A percentile compares a stretch with the other conserved stretches of the same genome.
These are phyloP conservation scores for Nicotiana attenuata DNA, from an alignment of 257 asterid genomes.

Conservation along the genomic window DNA sequence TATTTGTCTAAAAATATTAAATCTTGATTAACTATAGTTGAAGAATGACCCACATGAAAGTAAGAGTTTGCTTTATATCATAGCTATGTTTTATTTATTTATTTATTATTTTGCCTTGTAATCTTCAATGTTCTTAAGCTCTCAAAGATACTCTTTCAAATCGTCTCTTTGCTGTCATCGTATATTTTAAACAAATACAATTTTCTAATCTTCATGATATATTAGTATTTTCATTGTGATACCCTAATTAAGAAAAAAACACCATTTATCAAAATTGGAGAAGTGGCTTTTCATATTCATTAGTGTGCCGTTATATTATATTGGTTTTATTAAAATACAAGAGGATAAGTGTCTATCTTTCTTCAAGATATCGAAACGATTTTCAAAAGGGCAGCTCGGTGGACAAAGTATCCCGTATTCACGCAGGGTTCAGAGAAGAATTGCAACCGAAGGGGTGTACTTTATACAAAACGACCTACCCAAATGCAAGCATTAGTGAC, in stretches of 20 bases:
- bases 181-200: background rate
- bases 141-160: background rate
- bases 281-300: background rate
- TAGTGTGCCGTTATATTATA: background rate
- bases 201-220: background rate
- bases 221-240: background rate
- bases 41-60: background rate
- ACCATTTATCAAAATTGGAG: background rate
- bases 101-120: conserved; percentile 23
- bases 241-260: too few relatives aligned
- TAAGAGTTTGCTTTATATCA: background rate
- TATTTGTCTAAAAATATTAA: background rate
- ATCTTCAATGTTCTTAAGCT: conserved; percentile 20
- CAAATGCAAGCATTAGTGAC: too few relatives aligned
- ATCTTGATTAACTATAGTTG: background rate
- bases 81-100: background rate
- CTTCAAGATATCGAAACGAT: too few relatives aligned
- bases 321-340: background rate
- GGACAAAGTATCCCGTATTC: too few relatives aligned
- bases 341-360: background rate
- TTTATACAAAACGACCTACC: too few relatives aligned
- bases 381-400: too few relatives aligned
- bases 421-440: rapidly evolving
- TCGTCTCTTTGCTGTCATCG: background rate
- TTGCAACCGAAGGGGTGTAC: too few relatives aligned